Evolutionary conservation across 169 alveolate genomes (phyloP).

Genomic region (Cryptosporidium xiaoi): DNA sequence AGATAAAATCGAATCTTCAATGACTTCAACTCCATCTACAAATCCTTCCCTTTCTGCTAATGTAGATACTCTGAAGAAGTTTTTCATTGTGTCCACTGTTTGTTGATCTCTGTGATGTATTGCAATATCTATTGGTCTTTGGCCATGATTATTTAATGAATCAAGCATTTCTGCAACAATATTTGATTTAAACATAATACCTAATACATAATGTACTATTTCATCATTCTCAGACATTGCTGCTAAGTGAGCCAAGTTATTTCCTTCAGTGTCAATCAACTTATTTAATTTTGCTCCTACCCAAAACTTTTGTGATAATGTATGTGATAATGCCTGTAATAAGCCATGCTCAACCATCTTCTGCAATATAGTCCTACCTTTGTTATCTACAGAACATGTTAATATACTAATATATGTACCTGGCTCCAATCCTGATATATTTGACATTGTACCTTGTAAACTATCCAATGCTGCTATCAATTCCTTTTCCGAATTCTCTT

Average conservation of each 20-base stretch:
- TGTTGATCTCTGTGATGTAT: constrained; percentile 60
- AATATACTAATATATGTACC: constrained; percentile 69
- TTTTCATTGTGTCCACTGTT: constrained; percentile 70
- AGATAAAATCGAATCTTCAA: constrained; percentile 34
- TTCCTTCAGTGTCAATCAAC: constrained; percentile 52
- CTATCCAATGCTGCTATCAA: constrained; percentile 71
- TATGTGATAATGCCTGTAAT: constrained; percentile 66
- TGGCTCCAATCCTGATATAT: constrained; percentile 66
- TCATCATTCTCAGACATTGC: constrained; percentile 75
- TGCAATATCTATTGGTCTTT: constrained; percentile 71
- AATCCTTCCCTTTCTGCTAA: constrained; percentile 67
- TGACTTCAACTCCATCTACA: constrained; percentile 67
- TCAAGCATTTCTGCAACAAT: constrained; percentile 71
- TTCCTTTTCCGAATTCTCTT: constrained; percentile 58
- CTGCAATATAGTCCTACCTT: constrained; percentile 66
- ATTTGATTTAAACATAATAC: constrained; percentile 70
- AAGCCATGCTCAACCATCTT: constrained; percentile 71
- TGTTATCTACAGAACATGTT: constrained; percentile 65
- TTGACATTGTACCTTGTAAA: constrained; percentile 69
- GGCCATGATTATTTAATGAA: constrained; percentile 52
- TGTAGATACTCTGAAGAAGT: constrained; percentile 67
- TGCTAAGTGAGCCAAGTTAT: constrained; percentile 63
- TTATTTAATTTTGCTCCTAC: constrained; percentile 49
- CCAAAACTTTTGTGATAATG: constrained; percentile 70
- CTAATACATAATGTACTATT: constrained; percentile 61